A percentile compares a stretch with the other conserved stretches of the same genome.
phyloP scores from a whole-genome alignment of 2,329 filamentous ascomycete genomes.

The Rhynchosporium agropyri region DNA sequence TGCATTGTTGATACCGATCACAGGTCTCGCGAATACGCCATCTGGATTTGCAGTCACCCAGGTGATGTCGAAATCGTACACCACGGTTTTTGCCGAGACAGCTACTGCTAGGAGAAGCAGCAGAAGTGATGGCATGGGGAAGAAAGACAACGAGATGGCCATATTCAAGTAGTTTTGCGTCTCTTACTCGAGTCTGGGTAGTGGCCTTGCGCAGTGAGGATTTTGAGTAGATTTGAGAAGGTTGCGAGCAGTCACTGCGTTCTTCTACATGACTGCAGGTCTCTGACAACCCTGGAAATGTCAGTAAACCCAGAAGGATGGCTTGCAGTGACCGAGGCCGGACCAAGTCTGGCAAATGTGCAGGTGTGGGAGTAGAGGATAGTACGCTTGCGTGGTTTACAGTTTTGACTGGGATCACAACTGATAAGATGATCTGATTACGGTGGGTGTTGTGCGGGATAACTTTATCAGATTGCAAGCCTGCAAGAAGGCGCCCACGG shows the following conservation, averaged over 20 bases:
- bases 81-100: conserved; percentile 51
- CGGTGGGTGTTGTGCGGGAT: not conserved
- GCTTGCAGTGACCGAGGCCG: conserved; percentile 23
- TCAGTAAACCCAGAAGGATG: conserved; percentile 2
- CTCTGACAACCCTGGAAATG: conserved; percentile 15
- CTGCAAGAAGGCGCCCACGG: not conserved
- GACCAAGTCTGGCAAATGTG: conserved; percentile 21
- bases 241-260: conserved; percentile 13
- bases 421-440: conserved; percentile 33
- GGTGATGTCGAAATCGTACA: conserved; percentile 67
- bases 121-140: conserved; percentile 44
- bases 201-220: conserved; percentile 11
- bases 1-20: conserved; percentile 75
- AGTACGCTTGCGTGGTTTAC: conserved; percentile 12
- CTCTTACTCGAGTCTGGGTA: conserved; percentile 6
- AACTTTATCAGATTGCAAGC: conserved; percentile 6
- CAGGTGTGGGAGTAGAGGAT: not conserved
- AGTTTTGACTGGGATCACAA: conserved; percentile 20
- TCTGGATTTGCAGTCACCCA: conserved; percentile 77
- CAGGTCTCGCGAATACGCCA: conserved; percentile 62
- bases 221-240: conserved; percentile 24
- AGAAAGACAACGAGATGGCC: conserved; percentile 49
- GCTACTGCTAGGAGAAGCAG: conserved; percentile 40
- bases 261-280: not conserved
- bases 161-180: conserved; percentile 38